Conservation (phyloP, 371 early-diverging fungal species). For the Mortierella sp. region DNA sequence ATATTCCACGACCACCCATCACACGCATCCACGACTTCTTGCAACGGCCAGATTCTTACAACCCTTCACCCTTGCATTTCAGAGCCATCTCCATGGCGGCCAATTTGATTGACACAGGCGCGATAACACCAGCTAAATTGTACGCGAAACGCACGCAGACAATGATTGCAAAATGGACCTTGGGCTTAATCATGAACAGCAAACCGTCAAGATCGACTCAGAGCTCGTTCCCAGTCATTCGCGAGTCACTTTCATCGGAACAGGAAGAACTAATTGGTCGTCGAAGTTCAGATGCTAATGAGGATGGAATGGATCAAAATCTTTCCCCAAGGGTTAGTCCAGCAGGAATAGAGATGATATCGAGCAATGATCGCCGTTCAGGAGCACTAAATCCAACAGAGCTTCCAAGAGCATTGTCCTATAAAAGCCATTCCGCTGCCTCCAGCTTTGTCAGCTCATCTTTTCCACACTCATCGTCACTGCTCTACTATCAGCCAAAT, state of each 20-base stretch:
- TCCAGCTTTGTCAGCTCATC: conserved; percentile 37
- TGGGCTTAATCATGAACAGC: conserved; percentile 54
- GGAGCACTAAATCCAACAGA: conserved; percentile 29
- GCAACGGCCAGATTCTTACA: conserved; percentile 38
- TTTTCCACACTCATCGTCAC: conserved; percentile 31
- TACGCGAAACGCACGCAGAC: conserved; percentile 53
- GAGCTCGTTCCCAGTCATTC: conserved; percentile 38
- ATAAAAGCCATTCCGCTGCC: conserved; percentile 21
- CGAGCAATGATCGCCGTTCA: conserved; percentile 30
- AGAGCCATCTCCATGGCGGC: conserved; percentile 57
- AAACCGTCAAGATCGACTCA: conserved; percentile 12
- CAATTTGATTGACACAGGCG: conserved; percentile 48
- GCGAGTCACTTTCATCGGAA: conserved; percentile 31
- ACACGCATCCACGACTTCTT: conserved; percentile 42
- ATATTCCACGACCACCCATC: conserved; percentile 52
- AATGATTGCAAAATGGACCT: conserved; percentile 58
- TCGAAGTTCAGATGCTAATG: conserved; percentile 6
- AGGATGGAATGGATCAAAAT: conserved; percentile 6
- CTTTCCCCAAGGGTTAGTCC: neutral
- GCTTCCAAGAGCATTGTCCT: conserved; percentile 34
- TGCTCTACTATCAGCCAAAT: conserved; percentile 22
- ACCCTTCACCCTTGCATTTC: conserved; percentile 51
- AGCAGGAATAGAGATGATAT: conserved; percentile 17
- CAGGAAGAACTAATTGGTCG: conserved; percentile 16
- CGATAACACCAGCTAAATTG: conserved; percentile 49